A percentile compares a stretch with the other conserved stretches of the same genome.
phyloP scores from a whole-genome alignment of 2,329 filamentous ascomycete genomes.

The Colletotrichum graminicola region DNA sequence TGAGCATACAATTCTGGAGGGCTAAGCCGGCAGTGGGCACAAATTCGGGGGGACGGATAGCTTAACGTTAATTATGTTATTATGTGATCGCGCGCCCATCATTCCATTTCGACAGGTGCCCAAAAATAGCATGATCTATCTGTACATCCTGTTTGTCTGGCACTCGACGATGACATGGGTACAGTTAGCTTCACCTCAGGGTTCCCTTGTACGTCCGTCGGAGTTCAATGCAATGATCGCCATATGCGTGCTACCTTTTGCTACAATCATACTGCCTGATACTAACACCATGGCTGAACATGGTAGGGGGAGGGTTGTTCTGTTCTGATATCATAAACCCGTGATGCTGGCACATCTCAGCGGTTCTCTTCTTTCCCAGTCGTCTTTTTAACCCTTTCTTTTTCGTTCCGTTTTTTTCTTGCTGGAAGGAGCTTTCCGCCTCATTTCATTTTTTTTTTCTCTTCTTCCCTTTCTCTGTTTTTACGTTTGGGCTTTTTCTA shows the following conservation, averaged over 20 bases:
- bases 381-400: neutral
- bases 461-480: too few species aligned
- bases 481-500: neutral
- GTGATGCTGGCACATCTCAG: neutral
- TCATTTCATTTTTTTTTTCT: too few species aligned
- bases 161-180: neutral
- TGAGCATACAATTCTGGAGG: neutral
- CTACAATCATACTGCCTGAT: neutral
- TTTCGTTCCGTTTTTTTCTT: neutral
- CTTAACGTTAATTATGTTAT: slow-evolving; percentile 11
- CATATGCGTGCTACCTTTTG: neutral
- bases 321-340: neutral
- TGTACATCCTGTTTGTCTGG: neutral
- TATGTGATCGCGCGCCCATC: neutral
- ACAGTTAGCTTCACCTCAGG: neutral
- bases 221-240: neutral
- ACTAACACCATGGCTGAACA: neutral
- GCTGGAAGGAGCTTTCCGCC: too few species aligned
- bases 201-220: neutral
- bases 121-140: slow-evolving; percentile 11
- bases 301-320: neutral
- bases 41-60: neutral
- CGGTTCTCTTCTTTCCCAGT: neutral
- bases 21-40: neutral
- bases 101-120: neutral